Conservation (phyloP, 768 basidiomycete species). For the Termitomyces eurrhizus region DNA sequence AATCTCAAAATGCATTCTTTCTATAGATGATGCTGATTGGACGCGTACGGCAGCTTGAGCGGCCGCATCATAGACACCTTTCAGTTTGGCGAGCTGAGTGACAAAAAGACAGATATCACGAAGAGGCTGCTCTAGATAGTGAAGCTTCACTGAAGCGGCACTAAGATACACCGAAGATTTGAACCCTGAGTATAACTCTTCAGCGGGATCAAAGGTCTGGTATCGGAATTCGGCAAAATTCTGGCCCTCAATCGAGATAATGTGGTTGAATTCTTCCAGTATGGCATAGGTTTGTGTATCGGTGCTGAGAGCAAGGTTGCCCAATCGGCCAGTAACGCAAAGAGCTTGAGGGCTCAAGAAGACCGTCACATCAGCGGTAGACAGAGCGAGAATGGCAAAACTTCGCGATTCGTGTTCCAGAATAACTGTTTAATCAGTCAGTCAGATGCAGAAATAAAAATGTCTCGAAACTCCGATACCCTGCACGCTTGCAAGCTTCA, state of each 20-base stretch:
- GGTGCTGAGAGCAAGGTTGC: slow-evolving; percentile 79
- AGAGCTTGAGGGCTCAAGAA: slow-evolving; percentile 70
- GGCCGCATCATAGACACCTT: slow-evolving; percentile 92
- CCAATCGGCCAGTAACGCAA: slow-evolving; percentile 75
- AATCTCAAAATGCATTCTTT: slow-evolving; percentile 90
- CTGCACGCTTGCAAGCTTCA: slow-evolving; percentile 83
- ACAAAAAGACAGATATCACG: slow-evolving; percentile 83
- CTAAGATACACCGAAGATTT: slow-evolving; percentile 79
- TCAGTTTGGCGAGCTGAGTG: slow-evolving; percentile 82
- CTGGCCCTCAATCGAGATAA: slow-evolving; percentile 91
- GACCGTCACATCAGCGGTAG: slow-evolving; percentile 84
- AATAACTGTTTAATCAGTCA: slow-evolving; percentile 46
- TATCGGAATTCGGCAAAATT: slow-evolving; percentile 94
- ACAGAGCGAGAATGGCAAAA: slow-evolving; percentile 84
- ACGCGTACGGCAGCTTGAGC: slow-evolving; percentile 75
- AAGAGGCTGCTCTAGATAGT: slow-evolving; percentile 89
- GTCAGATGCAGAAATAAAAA: slow-evolving; percentile 1
- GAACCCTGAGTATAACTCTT: slow-evolving; percentile 67
- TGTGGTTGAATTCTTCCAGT: slow-evolving; percentile 70
- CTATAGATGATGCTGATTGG: slow-evolving; percentile 89
- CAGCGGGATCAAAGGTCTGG: slow-evolving; percentile 80
- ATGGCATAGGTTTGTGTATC: slow-evolving; percentile 51
- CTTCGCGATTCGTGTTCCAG: slow-evolving; percentile 67
- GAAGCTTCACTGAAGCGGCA: slow-evolving; percentile 86
- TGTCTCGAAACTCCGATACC: slow-evolving; percentile 36